Base-by-base conservation (phyloP, 2,329 filamentous ascomycete species). In the Mollisiaceae sp. region DNA sequence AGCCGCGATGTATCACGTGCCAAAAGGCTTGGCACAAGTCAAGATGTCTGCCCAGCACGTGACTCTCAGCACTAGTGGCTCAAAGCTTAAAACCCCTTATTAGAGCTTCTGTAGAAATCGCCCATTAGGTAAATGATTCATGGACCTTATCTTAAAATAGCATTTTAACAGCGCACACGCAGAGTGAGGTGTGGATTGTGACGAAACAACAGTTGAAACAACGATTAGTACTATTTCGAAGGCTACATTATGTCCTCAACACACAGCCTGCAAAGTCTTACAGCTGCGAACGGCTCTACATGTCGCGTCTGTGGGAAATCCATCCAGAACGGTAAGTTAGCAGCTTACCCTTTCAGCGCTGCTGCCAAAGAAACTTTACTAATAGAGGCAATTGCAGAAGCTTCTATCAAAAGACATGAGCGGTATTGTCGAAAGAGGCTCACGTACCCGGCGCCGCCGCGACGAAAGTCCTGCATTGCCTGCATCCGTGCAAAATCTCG, bases 401-500 rank as follows among this genome's bases (percentile, higher is more conserved):
- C 36, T 43, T 55, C 59, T 27, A 22, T 18, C 8, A 55, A 41
- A 15, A 54, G 59, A 55, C 59, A 61, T 39, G 59, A 61, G 47
- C 32, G 59, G 1, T 61, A 61, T 39, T 61, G 59, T n/a, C 32
- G 47, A 12, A 55, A 55, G 15, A 38, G 47, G 52, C 59, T 54
- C 1, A 35, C 35, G 9, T 54, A n/a, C 35, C 47, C 59, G 2
- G 11, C 59, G 5, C 59, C 59, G 32, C 59, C 59, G 24, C 47
- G 59, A 32, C 59, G 45, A 22, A 61, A 55, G 50, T 61, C 59
- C 15, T 61, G 59, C 32, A 15, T 61, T 12, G 32, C 45, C 27
- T 61, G 59, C 20, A 61, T 61, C 35, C 59, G 59, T 15, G 59
- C 59, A 15, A 61, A 61, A 41, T 61, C 38, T 55, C 59, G 59